These are phyloP conservation scores for Candida ipomoeae DNA, from an alignment of 805 yeast genomes.

Conservation along the genomic window DNA sequence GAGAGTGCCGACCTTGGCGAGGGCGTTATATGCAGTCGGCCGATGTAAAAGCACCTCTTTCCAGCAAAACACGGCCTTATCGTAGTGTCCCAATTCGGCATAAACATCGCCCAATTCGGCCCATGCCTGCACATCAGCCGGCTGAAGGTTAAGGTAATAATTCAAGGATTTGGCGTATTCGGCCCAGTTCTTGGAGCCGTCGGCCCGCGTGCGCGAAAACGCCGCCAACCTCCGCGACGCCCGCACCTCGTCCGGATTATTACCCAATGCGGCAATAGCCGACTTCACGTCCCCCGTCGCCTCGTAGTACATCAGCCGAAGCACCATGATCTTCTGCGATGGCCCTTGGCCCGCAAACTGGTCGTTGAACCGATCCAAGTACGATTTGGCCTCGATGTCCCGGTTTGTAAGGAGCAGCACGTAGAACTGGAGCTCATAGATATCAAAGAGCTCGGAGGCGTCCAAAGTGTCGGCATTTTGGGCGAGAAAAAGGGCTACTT, in stretches of 20 bases:
- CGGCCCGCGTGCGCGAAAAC: slow-evolving; percentile 22
- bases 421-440: slow-evolving; percentile 71
- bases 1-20: slow-evolving; percentile 54
- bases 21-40: slow-evolving; percentile 68
- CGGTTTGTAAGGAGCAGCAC: slow-evolving; percentile 55
- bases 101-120: slow-evolving; percentile 71
- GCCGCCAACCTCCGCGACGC: slow-evolving; percentile 37
- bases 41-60: slow-evolving; percentile 66
- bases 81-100: slow-evolving; percentile 53
- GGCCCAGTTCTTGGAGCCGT: slow-evolving; percentile 18
- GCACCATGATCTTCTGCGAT: slow-evolving; percentile 52
- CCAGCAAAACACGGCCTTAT: slow-evolving; percentile 60
- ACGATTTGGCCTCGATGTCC: slow-evolving; percentile 67
- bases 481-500: slow-evolving; percentile 35
- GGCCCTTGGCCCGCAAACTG: slow-evolving; percentile 50
- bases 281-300: slow-evolving; percentile 40
- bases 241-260: slow-evolving; percentile 32
- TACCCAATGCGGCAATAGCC: slow-evolving; percentile 27
- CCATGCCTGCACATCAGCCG: slow-evolving; percentile 77
- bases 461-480: slow-evolving; percentile 28
- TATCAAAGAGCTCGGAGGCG: slow-evolving; percentile 47
- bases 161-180: slow-evolving; percentile 53
- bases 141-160: slow-evolving; percentile 56
- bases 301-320: slow-evolving; percentile 55
- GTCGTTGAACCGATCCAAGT: slow-evolving; percentile 63